Conservation (phyloP, 2,329 filamentous ascomycete species). For the Botrytis porri region DNA sequence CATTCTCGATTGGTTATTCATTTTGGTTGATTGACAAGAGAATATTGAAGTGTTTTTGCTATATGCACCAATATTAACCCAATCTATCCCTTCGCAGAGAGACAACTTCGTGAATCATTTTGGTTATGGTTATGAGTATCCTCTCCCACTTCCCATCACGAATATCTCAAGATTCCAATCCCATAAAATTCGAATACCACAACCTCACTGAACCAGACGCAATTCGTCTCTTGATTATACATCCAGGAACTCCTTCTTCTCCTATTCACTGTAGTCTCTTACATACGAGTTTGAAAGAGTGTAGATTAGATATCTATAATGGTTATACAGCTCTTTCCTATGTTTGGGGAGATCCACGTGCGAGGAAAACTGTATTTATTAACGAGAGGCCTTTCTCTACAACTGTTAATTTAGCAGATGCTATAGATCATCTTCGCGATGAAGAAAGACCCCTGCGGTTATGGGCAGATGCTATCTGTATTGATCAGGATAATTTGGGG, state of each 20-base stretch:
- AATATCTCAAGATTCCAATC: background rate
- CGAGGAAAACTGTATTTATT: background rate
- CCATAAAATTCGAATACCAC: background rate
- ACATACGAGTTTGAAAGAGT: background rate
- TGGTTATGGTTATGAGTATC: background rate
- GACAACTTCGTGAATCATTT: background rate
- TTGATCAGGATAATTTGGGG: background rate
- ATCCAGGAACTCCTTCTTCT: background rate
- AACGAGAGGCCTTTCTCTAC: background rate
- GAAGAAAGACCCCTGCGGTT: background rate
- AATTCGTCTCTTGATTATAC: background rate
- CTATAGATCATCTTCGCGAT: background rate
- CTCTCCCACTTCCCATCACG: background rate
- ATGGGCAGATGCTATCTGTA: background rate
- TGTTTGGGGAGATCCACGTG: background rate
- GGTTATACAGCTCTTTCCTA: background rate
- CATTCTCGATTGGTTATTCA: background rate
- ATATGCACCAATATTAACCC: too few relatives aligned
- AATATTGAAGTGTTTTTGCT: background rate
- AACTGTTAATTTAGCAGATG: background rate
- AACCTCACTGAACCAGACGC: background rate
- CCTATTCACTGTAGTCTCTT: background rate
- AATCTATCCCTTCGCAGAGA: background rate
- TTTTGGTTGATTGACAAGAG: background rate
- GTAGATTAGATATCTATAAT: background rate